A percentile compares a stretch with the other conserved stretches of the same genome.
These are phyloP conservation scores for Ampelocalamus luodianensis DNA, from an alignment of 176 grass and related monocot species.

Conservation along the genomic window DNA sequence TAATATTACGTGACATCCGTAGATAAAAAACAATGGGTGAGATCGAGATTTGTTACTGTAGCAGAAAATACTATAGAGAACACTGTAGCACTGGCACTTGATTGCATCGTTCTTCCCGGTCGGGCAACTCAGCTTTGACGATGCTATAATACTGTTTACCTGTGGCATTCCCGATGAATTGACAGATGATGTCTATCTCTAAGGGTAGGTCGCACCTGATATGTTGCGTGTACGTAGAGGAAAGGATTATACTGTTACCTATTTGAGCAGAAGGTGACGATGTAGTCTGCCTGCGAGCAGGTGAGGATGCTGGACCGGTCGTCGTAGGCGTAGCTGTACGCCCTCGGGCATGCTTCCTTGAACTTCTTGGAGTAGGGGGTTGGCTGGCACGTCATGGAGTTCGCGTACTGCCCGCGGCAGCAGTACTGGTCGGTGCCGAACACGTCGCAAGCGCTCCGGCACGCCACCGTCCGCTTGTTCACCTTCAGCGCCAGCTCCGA, in stretches of 20 bases:
- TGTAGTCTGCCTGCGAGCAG: conserved; percentile 55
- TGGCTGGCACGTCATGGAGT: conserved; percentile 52
- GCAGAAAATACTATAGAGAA: too few relatives aligned
- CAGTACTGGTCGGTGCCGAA: conserved; percentile 79
- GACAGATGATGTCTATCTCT: too few relatives aligned
- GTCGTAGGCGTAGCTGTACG: conserved; percentile 77
- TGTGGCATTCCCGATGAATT: too few relatives aligned
- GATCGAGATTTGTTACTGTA: too few relatives aligned
- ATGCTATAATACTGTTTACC: too few relatives aligned
- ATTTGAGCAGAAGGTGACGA: conserved; percentile 58
- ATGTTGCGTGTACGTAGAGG: too few relatives aligned
- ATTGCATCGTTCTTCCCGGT: too few relatives aligned
- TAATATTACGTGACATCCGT: too few relatives aligned
- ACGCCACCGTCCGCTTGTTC: conserved; percentile 55
- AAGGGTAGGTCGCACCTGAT: too few relatives aligned
- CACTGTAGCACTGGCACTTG: too few relatives aligned
- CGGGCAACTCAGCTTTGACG: too few relatives aligned
- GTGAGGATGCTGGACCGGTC: conserved; percentile 59
- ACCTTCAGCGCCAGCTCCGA: conserved; percentile 57
- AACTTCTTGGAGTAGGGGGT: conserved; percentile 68
- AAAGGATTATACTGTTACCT: background rate
- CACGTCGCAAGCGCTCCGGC: conserved; percentile 77
- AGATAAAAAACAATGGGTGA: too few relatives aligned
- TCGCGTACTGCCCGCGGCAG: conserved; percentile 58
- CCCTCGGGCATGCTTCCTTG: conserved; percentile 63